Base-by-base conservation (phyloP, 306 rosid species). In the Castanea mollissima region DNA sequence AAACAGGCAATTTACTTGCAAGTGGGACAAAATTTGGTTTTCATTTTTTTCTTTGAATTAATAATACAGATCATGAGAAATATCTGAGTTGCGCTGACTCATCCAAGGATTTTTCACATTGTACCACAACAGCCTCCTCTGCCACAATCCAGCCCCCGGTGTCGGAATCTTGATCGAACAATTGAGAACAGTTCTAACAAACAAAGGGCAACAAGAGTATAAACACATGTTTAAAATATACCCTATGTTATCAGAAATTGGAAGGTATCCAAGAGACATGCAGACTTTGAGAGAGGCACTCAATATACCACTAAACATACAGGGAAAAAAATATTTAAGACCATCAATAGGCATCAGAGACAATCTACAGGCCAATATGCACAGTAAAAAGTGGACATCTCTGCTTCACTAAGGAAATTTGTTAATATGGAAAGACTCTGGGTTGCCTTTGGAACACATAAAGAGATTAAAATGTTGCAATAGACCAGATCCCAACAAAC, bases 41-140 rank as follows among this genome's bases (percentile, higher is more conserved):
- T 49, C 75, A 69, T 32, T 71, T 13, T 60, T 77, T 71, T 23
- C 13, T 12, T 31, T 31, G 23, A 31, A 49, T 20, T 25, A 56
- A 64, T 6, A 19, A 12, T 56, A 10, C 63, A 20, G 64, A 32
- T 86, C 69, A 86, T n/a, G 88, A 82, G 76, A 74, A 81, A 76
- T 35, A 87, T 62, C 82, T 71, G 8, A 2, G 84, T 65, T 73
- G 81, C 9, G 74, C 62, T 5, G 49, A 70, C 32, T 60, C 78
- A 35, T 87, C 59, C 54, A 81, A 73, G 27, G 87, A 78, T 78
- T 87, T 83, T 69, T 94, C 97, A 29, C 23, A 64, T 78, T 94
- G 97, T 77, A 86, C 90, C 49, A 88, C 75, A 64, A 86, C 86
- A 49, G 91, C 85, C 84, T 94, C 98, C 82, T 92, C 94, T 8